Conservation (phyloP, 441 rosid species). For the Euphorbia schlechtendalii region DNA sequence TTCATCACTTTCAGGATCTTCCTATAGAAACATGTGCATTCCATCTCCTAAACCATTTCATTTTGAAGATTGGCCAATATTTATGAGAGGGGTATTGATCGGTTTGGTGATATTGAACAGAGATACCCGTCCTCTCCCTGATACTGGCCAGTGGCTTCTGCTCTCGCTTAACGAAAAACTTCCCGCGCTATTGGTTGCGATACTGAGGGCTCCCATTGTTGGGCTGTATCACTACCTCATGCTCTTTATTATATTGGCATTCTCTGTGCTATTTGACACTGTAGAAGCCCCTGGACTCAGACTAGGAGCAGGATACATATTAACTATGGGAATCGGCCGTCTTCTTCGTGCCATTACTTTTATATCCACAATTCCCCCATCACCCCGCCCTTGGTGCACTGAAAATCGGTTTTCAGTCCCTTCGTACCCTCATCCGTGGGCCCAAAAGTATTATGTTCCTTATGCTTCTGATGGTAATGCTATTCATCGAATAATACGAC, state of each 20-base stretch:
- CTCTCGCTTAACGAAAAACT: constrained; percentile 77
- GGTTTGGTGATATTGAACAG: constrained; percentile 40
- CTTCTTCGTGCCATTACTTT: constrained; percentile 82
- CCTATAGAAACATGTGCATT: constrained; percentile 1
- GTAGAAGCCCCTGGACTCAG: constrained; percentile 90
- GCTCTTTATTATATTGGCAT: constrained; percentile 80
- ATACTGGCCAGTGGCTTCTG: constrained; percentile 87
- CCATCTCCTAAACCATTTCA: constrained; percentile 10
- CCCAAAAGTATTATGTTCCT: constrained; percentile 77
- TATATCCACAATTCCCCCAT: constrained; percentile 75
- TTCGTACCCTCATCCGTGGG: constrained; percentile 75
- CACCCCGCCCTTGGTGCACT: constrained; percentile 94
- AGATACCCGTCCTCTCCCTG: constrained; percentile 69
- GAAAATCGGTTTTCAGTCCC: constrained; percentile 57
- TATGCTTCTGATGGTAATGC: constrained; percentile 64
- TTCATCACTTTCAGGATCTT: constrained; percentile 12
- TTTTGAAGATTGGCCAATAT: constrained; percentile 11
- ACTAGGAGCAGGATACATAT: constrained; percentile 78
- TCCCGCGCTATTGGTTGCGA: constrained; percentile 52
- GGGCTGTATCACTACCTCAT: constrained; percentile 78
- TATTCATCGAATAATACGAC: constrained; percentile 44
- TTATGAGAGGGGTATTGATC: constrained; percentile 21
- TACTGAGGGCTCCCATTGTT: constrained; percentile 71
- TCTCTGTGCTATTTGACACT: constrained; percentile 71
- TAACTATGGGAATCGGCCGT: constrained; percentile 86